phyloP scores from a whole-genome alignment of 1,139 yeast species.

The Diutina rugosa region DNA sequence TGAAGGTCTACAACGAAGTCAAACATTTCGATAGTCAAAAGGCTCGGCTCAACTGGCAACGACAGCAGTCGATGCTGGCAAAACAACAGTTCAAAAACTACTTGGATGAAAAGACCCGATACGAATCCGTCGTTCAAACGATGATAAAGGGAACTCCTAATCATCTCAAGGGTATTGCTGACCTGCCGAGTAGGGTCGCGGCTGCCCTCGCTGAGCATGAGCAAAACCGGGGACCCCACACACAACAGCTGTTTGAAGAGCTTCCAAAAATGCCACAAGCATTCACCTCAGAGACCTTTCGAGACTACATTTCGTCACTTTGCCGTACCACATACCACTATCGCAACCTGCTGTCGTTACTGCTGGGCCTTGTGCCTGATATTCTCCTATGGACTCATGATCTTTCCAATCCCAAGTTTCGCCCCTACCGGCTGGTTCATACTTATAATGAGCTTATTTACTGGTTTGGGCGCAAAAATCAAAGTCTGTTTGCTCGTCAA shows the following conservation, averaged over 20 bases:
- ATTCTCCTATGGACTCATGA: conserved; percentile 28
- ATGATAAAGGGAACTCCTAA: conserved; percentile 23
- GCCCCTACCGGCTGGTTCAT: conserved; percentile 18
- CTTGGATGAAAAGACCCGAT: conserved; percentile 15
- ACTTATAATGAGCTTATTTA: conserved; percentile 30
- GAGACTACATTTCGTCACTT: conserved; percentile 22
- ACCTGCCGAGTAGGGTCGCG: conserved; percentile 5
- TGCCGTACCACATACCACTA: conserved; percentile 24
- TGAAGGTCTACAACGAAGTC: conserved; percentile 18
- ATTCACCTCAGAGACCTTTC: conserved; percentile 17
- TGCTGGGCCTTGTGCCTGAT: conserved; percentile 25
- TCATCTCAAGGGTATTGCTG: conserved; percentile 10
- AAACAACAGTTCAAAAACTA: conserved; percentile 6
- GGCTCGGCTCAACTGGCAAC: conserved; percentile 18
- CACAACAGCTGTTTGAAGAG: conserved; percentile 13
- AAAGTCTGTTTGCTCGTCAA: conserved; percentile 23
- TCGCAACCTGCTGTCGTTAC: conserved; percentile 22
- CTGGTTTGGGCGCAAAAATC: conserved; percentile 28
- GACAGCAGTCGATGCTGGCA: conserved; percentile 9
- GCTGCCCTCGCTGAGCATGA: conserved; percentile 7
- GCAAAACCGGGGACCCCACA: conserved; percentile 3
- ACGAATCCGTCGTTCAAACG: conserved; percentile 20
- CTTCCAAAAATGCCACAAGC: conserved; percentile 22
- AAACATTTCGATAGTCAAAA: conserved; percentile 11
- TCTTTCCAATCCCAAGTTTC: conserved; percentile 17